Conservation (phyloP, 495 filamentous ascomycete species). For the Hypoxylon trugodes region DNA sequence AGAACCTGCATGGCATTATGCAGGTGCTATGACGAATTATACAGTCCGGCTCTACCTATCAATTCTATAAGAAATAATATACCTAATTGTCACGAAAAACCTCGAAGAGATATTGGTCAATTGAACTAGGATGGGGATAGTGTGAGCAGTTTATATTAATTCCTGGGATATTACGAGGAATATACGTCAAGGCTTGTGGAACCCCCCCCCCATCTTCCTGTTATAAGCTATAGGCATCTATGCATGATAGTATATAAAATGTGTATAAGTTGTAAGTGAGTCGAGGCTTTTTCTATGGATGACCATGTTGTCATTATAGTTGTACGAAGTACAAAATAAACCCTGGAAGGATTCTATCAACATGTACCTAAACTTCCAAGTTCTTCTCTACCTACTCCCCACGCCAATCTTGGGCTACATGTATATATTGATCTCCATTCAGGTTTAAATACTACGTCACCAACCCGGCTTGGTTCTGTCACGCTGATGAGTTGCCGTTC, state of each 20-base stretch:
- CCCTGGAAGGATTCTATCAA: no score
- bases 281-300: no score
- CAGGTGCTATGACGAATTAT: conserved; percentile 42
- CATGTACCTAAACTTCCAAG: no score
- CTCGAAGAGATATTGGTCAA: conserved; percentile 3
- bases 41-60: conserved; percentile 15
- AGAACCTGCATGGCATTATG: conserved; percentile 38
- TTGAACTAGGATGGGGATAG: neutral
- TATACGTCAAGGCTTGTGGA: no score
- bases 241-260: no score
- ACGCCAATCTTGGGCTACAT: neutral
- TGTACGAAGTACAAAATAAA: no score
- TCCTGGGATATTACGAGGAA: no score
- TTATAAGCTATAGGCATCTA: no score
- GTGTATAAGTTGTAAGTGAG: no score
- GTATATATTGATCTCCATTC: conserved; percentile 28
- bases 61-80: neutral
- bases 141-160: no score
- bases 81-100: neutral
- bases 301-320: no score
- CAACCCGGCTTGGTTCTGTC: conserved; percentile 16
- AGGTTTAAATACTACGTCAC: conserved; percentile 33
- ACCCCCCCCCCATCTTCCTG: no score
- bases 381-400: neutral
- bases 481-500: conserved; percentile 24